phyloP scores from a whole-genome alignment of 495 filamentous ascomycete genomes.

The Penicillium turbatum region DNA sequence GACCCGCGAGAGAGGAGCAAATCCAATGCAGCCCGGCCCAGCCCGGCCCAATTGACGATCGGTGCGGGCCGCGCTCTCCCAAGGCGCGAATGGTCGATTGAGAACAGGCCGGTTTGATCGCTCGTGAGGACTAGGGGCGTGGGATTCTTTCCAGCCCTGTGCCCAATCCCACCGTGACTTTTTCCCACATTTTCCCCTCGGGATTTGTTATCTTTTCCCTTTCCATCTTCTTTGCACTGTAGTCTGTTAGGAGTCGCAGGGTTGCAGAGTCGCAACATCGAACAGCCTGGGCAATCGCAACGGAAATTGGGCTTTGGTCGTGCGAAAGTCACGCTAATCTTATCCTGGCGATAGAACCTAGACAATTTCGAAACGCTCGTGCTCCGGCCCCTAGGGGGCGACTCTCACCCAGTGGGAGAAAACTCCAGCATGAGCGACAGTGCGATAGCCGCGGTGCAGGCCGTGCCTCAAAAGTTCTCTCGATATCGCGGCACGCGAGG shows the following conservation, averaged over 20 bases:
- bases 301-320: not conserved
- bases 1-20: not conserved
- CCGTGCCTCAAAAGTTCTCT: constrained; percentile 31
- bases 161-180: not conserved
- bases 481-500: constrained; percentile 32
- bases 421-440: not conserved
- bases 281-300: not conserved
- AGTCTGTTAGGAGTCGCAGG: not conserved
- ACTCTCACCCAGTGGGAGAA: not conserved
- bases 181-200: not conserved
- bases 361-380: constrained; percentile 3
- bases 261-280: not conserved
- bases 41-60: constrained; percentile 1
- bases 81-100: constrained; percentile 1
- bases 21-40: not conserved
- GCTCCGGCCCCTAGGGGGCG: not conserved
- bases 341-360: not conserved
- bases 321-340: not conserved
- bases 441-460: constrained; percentile 8
- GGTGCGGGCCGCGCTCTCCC: not conserved
- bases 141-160: not conserved
- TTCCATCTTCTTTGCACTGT: not conserved
- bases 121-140: not conserved
- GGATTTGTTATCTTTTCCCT: not conserved
- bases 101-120: constrained; percentile 9